Conservation (phyloP, 1,284 basidiomycete species). For the Cystobasidiaceae sp. region DNA sequence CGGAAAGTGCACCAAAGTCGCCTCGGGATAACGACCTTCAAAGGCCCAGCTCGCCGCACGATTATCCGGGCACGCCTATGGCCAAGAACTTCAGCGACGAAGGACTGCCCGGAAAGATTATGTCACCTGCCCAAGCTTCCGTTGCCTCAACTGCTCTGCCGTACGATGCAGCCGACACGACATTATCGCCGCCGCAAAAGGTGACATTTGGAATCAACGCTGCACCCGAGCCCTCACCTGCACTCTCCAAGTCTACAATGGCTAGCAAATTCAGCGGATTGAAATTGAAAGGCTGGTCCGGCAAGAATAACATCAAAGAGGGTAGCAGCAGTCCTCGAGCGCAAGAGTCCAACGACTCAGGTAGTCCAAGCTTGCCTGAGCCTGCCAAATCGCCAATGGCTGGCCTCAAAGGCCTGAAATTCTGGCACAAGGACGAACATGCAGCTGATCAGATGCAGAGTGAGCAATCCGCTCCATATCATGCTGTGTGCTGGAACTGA, state of each 20-base stretch:
- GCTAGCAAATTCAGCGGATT: slow-evolving; percentile 18
- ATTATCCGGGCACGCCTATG: too few relatives aligned
- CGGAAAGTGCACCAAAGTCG: too few relatives aligned
- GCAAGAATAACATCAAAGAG: neutral
- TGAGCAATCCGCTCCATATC: neutral
- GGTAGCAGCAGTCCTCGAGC: neutral
- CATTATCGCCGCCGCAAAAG: neutral
- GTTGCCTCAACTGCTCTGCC: slow-evolving; percentile 18
- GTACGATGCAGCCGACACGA: neutral
- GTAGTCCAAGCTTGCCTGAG: neutral
- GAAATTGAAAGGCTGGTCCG: slow-evolving; percentile 25
- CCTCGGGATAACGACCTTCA: too few relatives aligned
- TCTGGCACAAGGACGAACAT: slow-evolving; percentile 29
- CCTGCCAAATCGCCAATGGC: slow-evolving; percentile 4
- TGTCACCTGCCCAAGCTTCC: slow-evolving; percentile 9
- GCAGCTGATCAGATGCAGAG: neutral
- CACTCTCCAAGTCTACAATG: neutral
- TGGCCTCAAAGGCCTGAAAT: slow-evolving; percentile 19
- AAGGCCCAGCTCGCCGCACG: too few relatives aligned
- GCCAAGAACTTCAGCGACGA: neutral
- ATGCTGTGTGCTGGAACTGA: neutral
- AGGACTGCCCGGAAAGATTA: neutral
- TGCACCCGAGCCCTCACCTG: neutral
- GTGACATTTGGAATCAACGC: slow-evolving; percentile 4
- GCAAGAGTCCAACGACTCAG: neutral